Percentiles rank a stretch among this genome's conserved stretches.
phyloP scores from a whole-genome alignment of 495 filamentous ascomycete genomes.

The Chaetomidium leptoderma region DNA sequence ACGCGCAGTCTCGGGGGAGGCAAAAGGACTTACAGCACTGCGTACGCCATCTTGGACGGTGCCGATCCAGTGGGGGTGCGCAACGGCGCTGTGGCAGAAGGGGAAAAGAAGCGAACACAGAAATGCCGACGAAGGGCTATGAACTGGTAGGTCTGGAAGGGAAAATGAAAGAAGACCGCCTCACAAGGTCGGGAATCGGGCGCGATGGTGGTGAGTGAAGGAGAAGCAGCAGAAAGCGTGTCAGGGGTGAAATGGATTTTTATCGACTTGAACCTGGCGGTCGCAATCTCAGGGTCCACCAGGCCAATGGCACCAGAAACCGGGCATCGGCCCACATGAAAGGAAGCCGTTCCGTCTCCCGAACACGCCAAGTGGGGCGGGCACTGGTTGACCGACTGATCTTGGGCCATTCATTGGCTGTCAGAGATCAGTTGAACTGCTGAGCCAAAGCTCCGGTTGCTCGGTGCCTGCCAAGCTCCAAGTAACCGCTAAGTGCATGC shows the following conservation, averaged over 20 bases:
- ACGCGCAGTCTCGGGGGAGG: not conserved
- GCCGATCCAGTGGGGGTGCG: not conserved
- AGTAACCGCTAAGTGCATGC: constrained; percentile 19
- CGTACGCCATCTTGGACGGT: constrained; percentile 37
- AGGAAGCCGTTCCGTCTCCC: constrained; percentile 30
- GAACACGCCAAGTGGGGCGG: constrained; percentile 22
- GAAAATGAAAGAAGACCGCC: constrained; percentile 16
- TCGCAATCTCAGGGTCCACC: constrained; percentile 10
- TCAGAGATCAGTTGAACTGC: constrained; percentile 11
- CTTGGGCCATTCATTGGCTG: constrained; percentile 16
- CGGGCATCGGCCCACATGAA: constrained; percentile 36
- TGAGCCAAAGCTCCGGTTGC: constrained; percentile 10
- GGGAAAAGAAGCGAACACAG: not conserved
- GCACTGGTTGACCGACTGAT: no score
- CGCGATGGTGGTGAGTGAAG: constrained; percentile 18
- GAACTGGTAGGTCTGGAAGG: constrained; percentile 3
- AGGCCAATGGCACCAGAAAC: constrained; percentile 22
- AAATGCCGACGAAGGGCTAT: not conserved
- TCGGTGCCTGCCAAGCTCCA: constrained; percentile 26
- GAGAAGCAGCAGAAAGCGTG: constrained; percentile 1
- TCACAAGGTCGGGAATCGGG: constrained; percentile 13
- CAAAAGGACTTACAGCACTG: constrained; percentile 33
- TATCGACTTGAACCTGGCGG: constrained; percentile 15
- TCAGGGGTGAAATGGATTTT: constrained; percentile 28
- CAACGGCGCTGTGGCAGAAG: not conserved